Base-by-base conservation (phyloP, 768 basidiomycete genomes). In the Leucogyrophana mollusca region DNA sequence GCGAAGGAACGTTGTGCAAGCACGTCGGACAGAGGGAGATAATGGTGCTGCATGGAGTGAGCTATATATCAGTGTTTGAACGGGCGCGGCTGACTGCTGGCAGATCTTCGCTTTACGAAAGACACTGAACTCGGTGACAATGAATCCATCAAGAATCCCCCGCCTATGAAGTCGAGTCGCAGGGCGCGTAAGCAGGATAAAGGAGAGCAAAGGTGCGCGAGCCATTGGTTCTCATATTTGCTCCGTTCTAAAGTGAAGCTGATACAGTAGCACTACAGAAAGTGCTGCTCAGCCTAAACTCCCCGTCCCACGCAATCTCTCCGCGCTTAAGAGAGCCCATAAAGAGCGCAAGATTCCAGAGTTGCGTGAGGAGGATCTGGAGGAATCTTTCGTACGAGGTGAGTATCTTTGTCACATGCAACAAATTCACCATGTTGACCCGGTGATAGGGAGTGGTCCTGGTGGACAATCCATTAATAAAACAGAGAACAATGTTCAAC, bases 381-480 rank as follows among this genome's bases (percentile, higher is more conserved):
- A 87, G 50, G 94, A 95, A 68, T 70, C 74, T 17, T 95, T 95
- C 64, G 87, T 94, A 41, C 77, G 90, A 64, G 93, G 93, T 88
- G 43, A 58, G 62, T 70, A 54, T 17, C n/a, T 7, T 38, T 17
- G 9, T 38, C 22, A 39, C 38, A 30, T 32, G 11, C 24, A 43
- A 35, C 41, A 17, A 20, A 44, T 47, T 43, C 43, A 51, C 18
- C 39, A 40, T n/a, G 16, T n/a, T 54, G 22, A 61, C 46, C 40
- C 24, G 23, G 9, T 2, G 39, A 21, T 58, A 93, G 91, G 91
- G 36, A 85, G 89, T 59, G 94, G 92, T 14, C 92, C 93, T 51
- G 94, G 94, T 22, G 94, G 94, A n/a, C 94, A 97, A 74, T 93
- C 91, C 21, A 85, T 95, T 62, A 95, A 97, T 74, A 97, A 96